Evolutionary conservation across 352 stramenopile genomes (phyloP).

Genomic region (Phytophthora citricola): DNA sequence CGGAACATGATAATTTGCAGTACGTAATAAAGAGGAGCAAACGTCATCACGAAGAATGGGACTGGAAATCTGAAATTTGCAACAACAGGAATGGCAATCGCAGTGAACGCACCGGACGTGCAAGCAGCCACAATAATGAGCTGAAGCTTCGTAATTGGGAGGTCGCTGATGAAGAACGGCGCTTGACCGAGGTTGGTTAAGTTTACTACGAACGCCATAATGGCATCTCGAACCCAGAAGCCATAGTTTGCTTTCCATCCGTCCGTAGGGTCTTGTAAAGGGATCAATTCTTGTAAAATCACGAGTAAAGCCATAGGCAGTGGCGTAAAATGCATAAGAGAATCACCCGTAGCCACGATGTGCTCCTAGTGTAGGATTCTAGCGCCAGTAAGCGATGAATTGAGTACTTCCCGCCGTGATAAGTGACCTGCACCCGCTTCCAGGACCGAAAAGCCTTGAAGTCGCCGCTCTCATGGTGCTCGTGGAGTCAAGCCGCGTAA

Average conservation of each 20-base stretch:
- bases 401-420: not conserved
- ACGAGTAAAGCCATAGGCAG: constrained; percentile 6
- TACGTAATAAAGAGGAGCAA: constrained; percentile 1
- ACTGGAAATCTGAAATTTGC: constrained; percentile 3
- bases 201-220: constrained; percentile 10
- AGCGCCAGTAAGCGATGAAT: not conserved
- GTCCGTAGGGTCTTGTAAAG: constrained; percentile 1
- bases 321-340: not conserved
- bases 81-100: constrained; percentile 6
- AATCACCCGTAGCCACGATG: not conserved
- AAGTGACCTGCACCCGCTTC: not conserved
- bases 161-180: constrained; percentile 1
- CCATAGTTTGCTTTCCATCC: constrained; percentile 9
- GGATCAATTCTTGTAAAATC: constrained; percentile 3
- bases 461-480: not conserved
- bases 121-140: not conserved
- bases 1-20: constrained; percentile 8
- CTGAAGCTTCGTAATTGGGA: constrained; percentile 1
- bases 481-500: too few species aligned
- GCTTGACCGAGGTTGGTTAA: constrained; percentile 5
- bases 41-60: constrained; percentile 1
- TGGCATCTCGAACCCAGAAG: constrained; percentile 11
- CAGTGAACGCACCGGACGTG: not conserved
- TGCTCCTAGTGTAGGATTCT: not conserved
- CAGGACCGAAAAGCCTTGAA: not conserved